Base-by-base conservation (phyloP, 2,329 filamentous ascomycete species). In the Pezicula neosporulosa region DNA sequence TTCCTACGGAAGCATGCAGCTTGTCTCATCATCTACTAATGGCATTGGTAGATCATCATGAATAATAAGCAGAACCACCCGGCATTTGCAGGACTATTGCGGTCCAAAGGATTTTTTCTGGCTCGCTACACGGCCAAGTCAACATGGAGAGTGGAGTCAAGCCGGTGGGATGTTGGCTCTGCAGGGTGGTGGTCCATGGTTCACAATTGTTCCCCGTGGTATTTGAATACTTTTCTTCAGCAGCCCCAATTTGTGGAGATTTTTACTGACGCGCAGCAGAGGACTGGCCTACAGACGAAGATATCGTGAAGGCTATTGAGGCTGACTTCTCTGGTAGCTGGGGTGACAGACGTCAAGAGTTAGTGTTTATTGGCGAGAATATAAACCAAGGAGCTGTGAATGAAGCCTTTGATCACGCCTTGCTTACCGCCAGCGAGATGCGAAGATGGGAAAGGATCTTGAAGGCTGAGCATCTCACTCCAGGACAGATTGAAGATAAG, bases 281-380 rank as follows among this genome's bases (percentile, higher is more conserved):
- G 21, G 21, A 41, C 8, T 48, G 47, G 47, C 47, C 47, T 16
- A 16, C 27, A 18, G 47, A 48, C 16, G 8, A 18, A 30, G 47
- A 28, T 12, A 21, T 48, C 24, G 47, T 48, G 9, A 41, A 18
- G 41, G 36, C 47, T 15, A 48, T 48, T 33, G 47, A 48, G 28
- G 54, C 54, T 18, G 49, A 41, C 18, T 54, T 52, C 44, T 44
- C 44, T 4, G 27, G 49, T 4, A 46, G 41, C 2, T 55, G 28
- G 69, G 86, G 84, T 1, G 86, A 90, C 58, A 74, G 86, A 1
- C 73, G 86, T 2, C 86, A 90, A 63, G 86, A 90, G 64, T 64
- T 90, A 6, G 86, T 90, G 3, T 87, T 90, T 54, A 89, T 90
- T 51, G 86, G 86, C 0, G 84, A 89, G 65, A 74, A 75, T 5